Evolutionary conservation across 208 protist genomes (phyloP).

Genomic region (Trypanosoma avium): DNA sequence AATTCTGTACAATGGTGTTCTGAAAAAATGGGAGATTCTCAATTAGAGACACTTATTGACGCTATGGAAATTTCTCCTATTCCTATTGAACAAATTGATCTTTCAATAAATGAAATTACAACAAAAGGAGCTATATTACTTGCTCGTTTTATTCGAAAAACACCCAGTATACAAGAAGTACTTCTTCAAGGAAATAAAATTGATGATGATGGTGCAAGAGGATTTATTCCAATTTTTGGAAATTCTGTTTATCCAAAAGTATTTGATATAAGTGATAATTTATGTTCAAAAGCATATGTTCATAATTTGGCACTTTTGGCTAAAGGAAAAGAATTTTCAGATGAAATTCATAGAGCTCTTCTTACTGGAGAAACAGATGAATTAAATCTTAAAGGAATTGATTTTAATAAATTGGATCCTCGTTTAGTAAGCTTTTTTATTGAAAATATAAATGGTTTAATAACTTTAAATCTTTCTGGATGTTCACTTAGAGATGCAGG

Average conservation of each 20-base stretch:
- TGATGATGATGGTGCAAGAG: slow-evolving; percentile 50
- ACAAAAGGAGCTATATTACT: slow-evolving; percentile 40
- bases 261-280: slow-evolving; percentile 54
- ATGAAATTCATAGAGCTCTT: slow-evolving; percentile 45
- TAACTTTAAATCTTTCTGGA: slow-evolving; percentile 57
- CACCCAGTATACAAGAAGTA: slow-evolving; percentile 40
- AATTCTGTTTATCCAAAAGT: slow-evolving; percentile 29
- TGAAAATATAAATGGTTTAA: slow-evolving; percentile 35
- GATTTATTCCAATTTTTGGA: slow-evolving; percentile 52
- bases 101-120: slow-evolving; percentile 68
- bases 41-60: slow-evolving; percentile 56
- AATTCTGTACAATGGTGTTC: slow-evolving; percentile 42
- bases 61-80: slow-evolving; percentile 61
- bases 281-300: slow-evolving; percentile 40
- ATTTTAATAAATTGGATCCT: slow-evolving; percentile 55
- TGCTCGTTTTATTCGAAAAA: slow-evolving; percentile 39
- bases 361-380: slow-evolving; percentile 33
- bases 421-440: slow-evolving; percentile 62
- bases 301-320: slow-evolving; percentile 56
- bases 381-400: slow-evolving; percentile 47
- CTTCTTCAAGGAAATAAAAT: slow-evolving; percentile 66
- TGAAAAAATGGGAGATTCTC: slow-evolving; percentile 40
- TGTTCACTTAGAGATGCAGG: slow-evolving; percentile 45
- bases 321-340: slow-evolving; percentile 30
- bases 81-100: slow-evolving; percentile 38